These are phyloP conservation scores for Dittrichia graveolens DNA, from an alignment of 129 eudicot genomes.

Conservation along the genomic window DNA sequence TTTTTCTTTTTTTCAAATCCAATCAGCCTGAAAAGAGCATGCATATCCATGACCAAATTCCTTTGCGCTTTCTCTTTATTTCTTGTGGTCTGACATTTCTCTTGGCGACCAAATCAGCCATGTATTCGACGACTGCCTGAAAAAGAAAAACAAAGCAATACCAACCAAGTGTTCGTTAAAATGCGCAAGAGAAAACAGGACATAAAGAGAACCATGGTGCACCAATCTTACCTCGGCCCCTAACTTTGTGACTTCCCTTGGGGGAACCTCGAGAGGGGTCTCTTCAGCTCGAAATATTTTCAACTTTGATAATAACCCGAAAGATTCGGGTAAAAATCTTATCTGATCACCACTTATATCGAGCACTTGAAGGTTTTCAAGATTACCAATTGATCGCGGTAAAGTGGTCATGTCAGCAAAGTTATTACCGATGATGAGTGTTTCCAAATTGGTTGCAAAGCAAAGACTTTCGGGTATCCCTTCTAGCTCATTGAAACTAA, in stretches of 20 bases:
- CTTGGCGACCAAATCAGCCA: constrained; percentile 58
- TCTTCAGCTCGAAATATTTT: constrained; percentile 65
- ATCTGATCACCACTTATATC: constrained; percentile 84
- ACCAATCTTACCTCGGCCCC: constrained; percentile 82
- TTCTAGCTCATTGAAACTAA: constrained; percentile 85
- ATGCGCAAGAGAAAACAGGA: background rate
- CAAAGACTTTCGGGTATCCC: constrained; percentile 79
- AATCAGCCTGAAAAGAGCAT: constrained; percentile 43
- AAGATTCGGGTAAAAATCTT: constrained; percentile 72
- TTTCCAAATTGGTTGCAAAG: constrained; percentile 48
- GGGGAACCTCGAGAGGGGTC: constrained; percentile 86
- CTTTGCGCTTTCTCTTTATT: constrained; percentile 45
- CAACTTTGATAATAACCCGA: constrained; percentile 59
- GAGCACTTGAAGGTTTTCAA: constrained; percentile 78
- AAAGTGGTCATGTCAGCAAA: constrained; percentile 74
- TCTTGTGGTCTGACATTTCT: constrained; percentile 40
- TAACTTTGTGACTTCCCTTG: constrained; percentile 49
- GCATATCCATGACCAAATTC: constrained; percentile 65
- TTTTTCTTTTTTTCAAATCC: background rate
- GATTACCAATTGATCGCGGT: constrained; percentile 80
- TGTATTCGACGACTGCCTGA: constrained; percentile 80
- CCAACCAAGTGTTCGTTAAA: constrained; percentile 14
- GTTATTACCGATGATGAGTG: constrained; percentile 67
- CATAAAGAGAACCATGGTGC: constrained; percentile 10
- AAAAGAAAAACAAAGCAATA: constrained; percentile 1